Conservation (phyloP, 768 basidiomycete genomes). For the Agrocybe praecox region DNA sequence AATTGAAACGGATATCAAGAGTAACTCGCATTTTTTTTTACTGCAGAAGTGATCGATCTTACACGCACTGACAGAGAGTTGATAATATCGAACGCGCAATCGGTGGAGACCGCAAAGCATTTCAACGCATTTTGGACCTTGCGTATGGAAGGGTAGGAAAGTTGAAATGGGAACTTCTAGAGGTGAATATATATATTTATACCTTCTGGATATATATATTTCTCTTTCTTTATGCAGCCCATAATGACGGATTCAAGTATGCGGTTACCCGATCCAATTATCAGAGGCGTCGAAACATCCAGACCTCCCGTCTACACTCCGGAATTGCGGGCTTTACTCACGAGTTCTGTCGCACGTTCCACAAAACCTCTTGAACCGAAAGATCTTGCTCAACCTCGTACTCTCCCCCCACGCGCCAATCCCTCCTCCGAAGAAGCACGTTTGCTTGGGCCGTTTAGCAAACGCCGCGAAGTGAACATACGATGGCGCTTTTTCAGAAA, state of each 20-base stretch:
- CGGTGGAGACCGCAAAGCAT: constrained; percentile 46
- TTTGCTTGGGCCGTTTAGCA: constrained; percentile 68
- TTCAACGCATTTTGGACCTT: constrained; percentile 59
- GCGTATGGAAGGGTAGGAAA: constrained; percentile 81
- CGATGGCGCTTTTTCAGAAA: constrained; percentile 64
- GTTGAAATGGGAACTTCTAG: constrained; percentile 66
- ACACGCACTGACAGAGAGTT: constrained; percentile 45
- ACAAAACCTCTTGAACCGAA: constrained; percentile 44
- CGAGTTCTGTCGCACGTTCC: constrained; percentile 46
- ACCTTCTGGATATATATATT: not conserved
- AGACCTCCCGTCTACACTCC: constrained; percentile 69
- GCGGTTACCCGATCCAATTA: constrained; percentile 47
- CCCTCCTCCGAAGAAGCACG: constrained; percentile 58
- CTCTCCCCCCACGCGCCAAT: constrained; percentile 58
- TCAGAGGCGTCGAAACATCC: constrained; percentile 51
- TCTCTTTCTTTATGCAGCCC: constrained; percentile 40
- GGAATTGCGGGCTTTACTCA: constrained; percentile 64
- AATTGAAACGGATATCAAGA: constrained; percentile 53
- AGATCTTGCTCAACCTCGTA: constrained; percentile 51
- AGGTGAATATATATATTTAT: constrained; percentile 41
- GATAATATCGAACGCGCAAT: constrained; percentile 57
- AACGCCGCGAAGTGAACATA: constrained; percentile 73
- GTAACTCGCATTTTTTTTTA: constrained; percentile 34
- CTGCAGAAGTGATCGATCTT: constrained; percentile 1
- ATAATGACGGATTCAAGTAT: constrained; percentile 49